Base-by-base conservation (phyloP, 1,284 basidiomycete species). In the Limonomyces culmigenus region DNA sequence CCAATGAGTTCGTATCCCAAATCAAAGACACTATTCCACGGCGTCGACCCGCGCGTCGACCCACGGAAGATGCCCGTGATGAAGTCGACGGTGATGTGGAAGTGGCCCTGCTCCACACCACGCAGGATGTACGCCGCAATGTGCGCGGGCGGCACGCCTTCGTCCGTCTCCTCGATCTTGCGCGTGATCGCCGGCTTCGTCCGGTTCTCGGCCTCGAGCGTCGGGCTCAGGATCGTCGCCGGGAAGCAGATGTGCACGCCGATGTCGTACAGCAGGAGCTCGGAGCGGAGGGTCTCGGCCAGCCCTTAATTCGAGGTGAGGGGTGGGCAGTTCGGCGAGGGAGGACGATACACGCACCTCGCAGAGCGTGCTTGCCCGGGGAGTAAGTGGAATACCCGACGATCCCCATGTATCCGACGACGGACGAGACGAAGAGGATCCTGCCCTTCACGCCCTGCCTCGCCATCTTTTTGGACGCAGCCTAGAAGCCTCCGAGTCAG, bases 191-290 rank as follows among this genome's bases (percentile, higher is more conserved):
- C 62, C 0, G 89, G 92, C 50, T 96, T 96, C 23, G 66, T 69
- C 51, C 70, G 73, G 50, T 86, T 77, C 51, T 96, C 92, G 43
- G 72, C 66, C 10, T 77, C 74, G 45, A 69, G 81, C 0, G 89
- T 88, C 0, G 88, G 84, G 0, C 74, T 77, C 41, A 67, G 68
- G 57, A 97, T 95, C 0, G 86, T 91, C 1, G 70, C 72, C 0
- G 91, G 89, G 58, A 89, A 83, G 58, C 78, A 91, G 37, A 89
- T 72, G 47, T 93, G 89, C 1, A 92, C 73, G 32, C 65, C 60
- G 50, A 92, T 84, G 37, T 66, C 69, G 50, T 89, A 87, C 1
- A 95, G 60, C 40, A 76, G 57, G 36, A 92, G 60, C 50, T 97
- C 92, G 32, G 74, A 79, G 12, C 84, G 76, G 14, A 97, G 63